Percentiles rank a stretch among this genome's conserved stretches.
phyloP scores from a whole-genome alignment of 768 basidiomycete species.

The Leccinum sublutescens region DNA sequence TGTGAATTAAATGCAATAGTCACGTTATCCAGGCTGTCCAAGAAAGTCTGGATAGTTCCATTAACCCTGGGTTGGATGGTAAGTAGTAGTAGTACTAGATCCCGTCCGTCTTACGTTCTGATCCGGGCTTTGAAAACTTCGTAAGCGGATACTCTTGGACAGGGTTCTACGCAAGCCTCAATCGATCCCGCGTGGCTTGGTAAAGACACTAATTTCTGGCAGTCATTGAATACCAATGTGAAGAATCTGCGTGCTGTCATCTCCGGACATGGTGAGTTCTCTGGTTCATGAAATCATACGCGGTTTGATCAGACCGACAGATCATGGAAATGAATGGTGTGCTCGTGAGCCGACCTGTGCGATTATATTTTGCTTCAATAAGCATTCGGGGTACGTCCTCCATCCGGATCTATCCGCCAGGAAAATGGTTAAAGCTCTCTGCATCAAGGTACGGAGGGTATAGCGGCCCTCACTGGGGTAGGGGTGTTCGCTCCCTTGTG shows the following conservation, averaged over 20 bases:
- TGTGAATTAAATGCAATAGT: not conserved
- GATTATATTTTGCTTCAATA: slow-evolving; percentile 71
- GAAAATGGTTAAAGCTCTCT: not conserved
- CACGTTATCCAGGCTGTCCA: slow-evolving; percentile 35
- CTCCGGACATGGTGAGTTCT: slow-evolving; percentile 61
- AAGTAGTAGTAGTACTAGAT: not conserved
- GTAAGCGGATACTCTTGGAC: slow-evolving; percentile 50
- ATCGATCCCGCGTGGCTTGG: slow-evolving; percentile 35
- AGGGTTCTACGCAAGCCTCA: slow-evolving; percentile 63
- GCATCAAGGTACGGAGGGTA: slow-evolving; percentile 61
- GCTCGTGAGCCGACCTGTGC: slow-evolving; percentile 59
- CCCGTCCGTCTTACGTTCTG: not conserved
- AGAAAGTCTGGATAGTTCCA: slow-evolving; percentile 36
- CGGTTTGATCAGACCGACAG: slow-evolving; percentile 32
- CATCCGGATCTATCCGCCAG: not conserved
- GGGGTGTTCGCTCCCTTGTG: slow-evolving; percentile 62
- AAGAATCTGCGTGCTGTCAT: slow-evolving; percentile 66
- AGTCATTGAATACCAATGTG: slow-evolving; percentile 53
- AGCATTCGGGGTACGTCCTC: slow-evolving; percentile 62
- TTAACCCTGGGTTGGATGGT: slow-evolving; percentile 46
- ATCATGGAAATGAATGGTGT: slow-evolving; percentile 83
- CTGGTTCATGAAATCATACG: not conserved
- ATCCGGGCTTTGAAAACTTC: too few relatives aligned
- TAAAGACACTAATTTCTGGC: slow-evolving; percentile 62
- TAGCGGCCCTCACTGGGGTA: slow-evolving; percentile 50